These are phyloP conservation scores for Prunus persica DNA, from an alignment of 306 rosid species.

Conservation along the genomic window DNA sequence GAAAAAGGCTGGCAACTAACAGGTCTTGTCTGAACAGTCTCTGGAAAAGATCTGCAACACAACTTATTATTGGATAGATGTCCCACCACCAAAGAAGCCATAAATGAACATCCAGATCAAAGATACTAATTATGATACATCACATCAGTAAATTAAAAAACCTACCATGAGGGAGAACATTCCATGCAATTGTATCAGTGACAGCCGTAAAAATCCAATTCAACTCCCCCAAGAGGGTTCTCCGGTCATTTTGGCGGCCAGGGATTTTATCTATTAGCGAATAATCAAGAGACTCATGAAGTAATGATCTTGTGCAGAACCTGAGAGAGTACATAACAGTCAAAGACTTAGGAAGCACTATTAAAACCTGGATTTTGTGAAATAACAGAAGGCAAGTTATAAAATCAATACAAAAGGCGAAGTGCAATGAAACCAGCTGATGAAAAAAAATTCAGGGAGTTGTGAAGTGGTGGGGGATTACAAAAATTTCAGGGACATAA, in stretches of 20 bases:
- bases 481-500: no score
- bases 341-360: neutral
- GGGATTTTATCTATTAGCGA: slow-evolving; percentile 89
- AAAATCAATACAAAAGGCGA: neutral
- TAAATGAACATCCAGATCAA: slow-evolving; percentile 12
- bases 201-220: slow-evolving; percentile 99
- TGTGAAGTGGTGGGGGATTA: no score
- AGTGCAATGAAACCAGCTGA: slow-evolving; percentile 1
- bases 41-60: slow-evolving; percentile 85
- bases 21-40: slow-evolving; percentile 96
- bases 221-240: slow-evolving; percentile 94
- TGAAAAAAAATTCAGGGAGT: neutral
- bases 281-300: slow-evolving; percentile 73
- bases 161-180: slow-evolving; percentile 94
- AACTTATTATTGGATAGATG: slow-evolving; percentile 19
- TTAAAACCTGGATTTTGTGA: neutral
- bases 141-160: slow-evolving; percentile 11
- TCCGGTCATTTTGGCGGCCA: slow-evolving; percentile 94
- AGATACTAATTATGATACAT: slow-evolving; percentile 4
- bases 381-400: neutral
- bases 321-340: slow-evolving; percentile 40
- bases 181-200: slow-evolving; percentile 99
- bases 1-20: slow-evolving; percentile 85
- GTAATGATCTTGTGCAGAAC: slow-evolving; percentile 88
- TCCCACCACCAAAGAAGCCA: slow-evolving; percentile 16